These are phyloP conservation scores for Vicia sativa DNA, from an alignment of 306 rosid genomes.

Conservation along the genomic window DNA sequence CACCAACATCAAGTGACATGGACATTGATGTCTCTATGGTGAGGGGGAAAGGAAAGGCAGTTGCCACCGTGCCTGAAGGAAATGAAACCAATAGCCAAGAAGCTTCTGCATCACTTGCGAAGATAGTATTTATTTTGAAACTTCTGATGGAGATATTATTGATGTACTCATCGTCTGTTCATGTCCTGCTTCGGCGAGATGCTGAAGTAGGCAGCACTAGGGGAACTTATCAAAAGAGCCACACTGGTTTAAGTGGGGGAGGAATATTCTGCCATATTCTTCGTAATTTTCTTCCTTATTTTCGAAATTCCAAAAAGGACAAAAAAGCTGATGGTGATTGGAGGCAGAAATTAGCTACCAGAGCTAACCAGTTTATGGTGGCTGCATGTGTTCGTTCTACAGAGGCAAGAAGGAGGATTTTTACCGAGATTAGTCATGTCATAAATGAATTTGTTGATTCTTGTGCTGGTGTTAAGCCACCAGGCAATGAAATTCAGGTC, in stretches of 20 bases:
- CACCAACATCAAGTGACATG: constrained; percentile 73
- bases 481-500: constrained; percentile 69
- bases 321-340: constrained; percentile 89
- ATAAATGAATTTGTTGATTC: constrained; percentile 76
- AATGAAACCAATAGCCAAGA: constrained; percentile 60
- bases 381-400: constrained; percentile 94
- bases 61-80: constrained; percentile 63
- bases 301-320: constrained; percentile 73
- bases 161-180: constrained; percentile 87
- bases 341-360: constrained; percentile 94
- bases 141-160: constrained; percentile 79
- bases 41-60: constrained; percentile 93
- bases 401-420: constrained; percentile 90
- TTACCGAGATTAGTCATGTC: constrained; percentile 68
- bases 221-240: constrained; percentile 61
- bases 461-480: constrained; percentile 60
- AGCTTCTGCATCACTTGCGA: constrained; percentile 87
- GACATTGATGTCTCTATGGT: constrained; percentile 77
- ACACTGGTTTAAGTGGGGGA: constrained; percentile 50
- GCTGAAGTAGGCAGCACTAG: constrained; percentile 68
- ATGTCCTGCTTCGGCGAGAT: constrained; percentile 88
- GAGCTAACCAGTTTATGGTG: constrained; percentile 88
- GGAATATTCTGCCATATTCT: constrained; percentile 88
- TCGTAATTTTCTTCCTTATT: constrained; percentile 70
- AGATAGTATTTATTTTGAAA: constrained; percentile 83